Evolutionary conservation across 208 protist species (phyloP).

Genomic region (Trypanosoma boissoni): DNA sequence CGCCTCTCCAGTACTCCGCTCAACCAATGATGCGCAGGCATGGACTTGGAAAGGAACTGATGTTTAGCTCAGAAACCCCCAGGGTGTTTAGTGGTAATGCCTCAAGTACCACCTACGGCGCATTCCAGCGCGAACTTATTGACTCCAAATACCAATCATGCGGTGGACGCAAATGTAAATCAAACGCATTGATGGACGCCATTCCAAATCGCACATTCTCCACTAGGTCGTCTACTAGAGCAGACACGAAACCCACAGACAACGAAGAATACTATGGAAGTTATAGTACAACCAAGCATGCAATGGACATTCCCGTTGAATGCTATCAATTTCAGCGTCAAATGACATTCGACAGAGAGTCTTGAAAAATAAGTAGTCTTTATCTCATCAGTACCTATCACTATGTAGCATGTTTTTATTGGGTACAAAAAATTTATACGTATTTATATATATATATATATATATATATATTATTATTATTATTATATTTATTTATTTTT

Average conservation of each 20-base stretch:
- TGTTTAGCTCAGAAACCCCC: constrained; percentile 20
- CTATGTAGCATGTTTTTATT: not conserved
- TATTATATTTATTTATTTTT: constrained; percentile 6
- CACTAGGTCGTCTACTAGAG: not conserved
- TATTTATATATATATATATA: constrained; percentile 11
- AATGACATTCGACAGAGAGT: constrained; percentile 13
- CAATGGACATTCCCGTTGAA: constrained; percentile 37
- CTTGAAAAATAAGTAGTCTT: not conserved
- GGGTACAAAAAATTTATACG: not conserved
- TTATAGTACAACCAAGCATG: constrained; percentile 38
- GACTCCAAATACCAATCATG: constrained; percentile 9
- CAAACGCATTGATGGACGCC: not conserved
- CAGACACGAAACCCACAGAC: not conserved
- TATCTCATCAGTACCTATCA: not conserved
- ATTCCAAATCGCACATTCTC: not conserved
- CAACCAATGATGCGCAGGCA: constrained; percentile 25
- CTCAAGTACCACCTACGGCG: constrained; percentile 25
- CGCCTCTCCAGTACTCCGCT: not conserved
- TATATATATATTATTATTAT: constrained; percentile 11
- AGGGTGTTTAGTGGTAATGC: constrained; percentile 1
- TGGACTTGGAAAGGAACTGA: constrained; percentile 30
- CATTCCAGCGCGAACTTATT: constrained; percentile 16
- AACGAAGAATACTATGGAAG: constrained; percentile 21
- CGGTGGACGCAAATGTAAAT: not conserved
- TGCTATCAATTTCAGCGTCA: constrained; percentile 56